Percentiles rank a stretch among this genome's conserved stretches.
Conservation (phyloP, 305 asterid species). For the Fraxinus latifolia region DNA sequence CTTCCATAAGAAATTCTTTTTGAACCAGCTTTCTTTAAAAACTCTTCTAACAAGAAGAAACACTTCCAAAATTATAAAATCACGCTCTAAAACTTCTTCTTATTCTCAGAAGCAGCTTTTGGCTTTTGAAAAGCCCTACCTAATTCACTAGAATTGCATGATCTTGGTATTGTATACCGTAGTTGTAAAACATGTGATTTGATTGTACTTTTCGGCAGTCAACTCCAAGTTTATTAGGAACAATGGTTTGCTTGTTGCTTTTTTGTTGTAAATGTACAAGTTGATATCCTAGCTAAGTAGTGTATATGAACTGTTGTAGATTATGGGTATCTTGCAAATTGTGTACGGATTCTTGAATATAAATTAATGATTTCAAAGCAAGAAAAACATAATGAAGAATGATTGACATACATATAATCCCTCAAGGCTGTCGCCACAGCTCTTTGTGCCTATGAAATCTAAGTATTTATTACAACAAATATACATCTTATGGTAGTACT, state of each 20-base stretch:
- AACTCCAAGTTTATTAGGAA: neutral
- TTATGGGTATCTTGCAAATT: neutral
- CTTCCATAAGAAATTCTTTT: neutral
- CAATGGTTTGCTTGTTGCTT: neutral
- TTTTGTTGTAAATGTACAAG: neutral
- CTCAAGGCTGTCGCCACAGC: neutral
- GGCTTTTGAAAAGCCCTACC: neutral
- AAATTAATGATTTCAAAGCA: neutral
- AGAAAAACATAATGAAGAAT: neutral
- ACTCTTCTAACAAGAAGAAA: neutral
- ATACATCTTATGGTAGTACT: neutral
- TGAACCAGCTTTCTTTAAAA: neutral
- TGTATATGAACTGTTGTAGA: neutral
- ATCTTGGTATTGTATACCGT: neutral
- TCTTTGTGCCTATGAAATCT: neutral
- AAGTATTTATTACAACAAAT: neutral
- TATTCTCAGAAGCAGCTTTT: neutral
- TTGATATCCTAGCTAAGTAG: neutral
- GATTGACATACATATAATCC: neutral
- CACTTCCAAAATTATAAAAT: neutral
- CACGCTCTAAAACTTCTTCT: neutral
- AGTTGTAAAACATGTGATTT: neutral
- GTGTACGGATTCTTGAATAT: neutral
- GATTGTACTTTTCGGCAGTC: neutral
- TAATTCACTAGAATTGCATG: neutral